Evolutionary conservation across 2,329 filamentous ascomycete genomes (phyloP).

Genomic region (Sarocladiaceae sp.): DNA sequence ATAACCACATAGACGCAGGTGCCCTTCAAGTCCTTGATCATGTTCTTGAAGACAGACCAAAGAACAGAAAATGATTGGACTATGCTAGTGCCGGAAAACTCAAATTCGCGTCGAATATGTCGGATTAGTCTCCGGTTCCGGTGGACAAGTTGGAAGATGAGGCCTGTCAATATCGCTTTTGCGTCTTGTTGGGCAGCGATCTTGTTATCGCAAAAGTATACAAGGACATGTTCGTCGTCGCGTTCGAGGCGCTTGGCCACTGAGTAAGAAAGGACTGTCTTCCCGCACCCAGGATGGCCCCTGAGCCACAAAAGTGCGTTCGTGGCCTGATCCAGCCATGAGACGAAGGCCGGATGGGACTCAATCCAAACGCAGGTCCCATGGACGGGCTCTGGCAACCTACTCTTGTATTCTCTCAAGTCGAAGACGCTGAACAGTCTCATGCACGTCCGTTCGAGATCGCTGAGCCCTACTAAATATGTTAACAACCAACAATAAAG

Average conservation of each 20-base stretch:
- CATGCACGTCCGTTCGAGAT: constrained; percentile 27
- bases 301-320: constrained; percentile 31
- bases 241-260: constrained; percentile 24
- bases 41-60: constrained; percentile 28
- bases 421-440: constrained; percentile 25
- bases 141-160: constrained; percentile 30
- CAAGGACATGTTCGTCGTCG: constrained; percentile 17
- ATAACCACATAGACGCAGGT: constrained; percentile 27
- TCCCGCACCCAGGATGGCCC: constrained; percentile 31
- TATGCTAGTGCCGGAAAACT: constrained; percentile 25
- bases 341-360: constrained; percentile 21
- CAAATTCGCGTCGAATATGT: constrained; percentile 24
- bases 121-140: constrained; percentile 26
- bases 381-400: constrained; percentile 23
- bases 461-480: constrained; percentile 25
- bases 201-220: constrained; percentile 32
- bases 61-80: constrained; percentile 27
- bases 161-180: constrained; percentile 27
- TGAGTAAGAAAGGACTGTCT: constrained; percentile 30
- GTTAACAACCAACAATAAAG: too few species aligned
- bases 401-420: constrained; percentile 23
- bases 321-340: constrained; percentile 24
- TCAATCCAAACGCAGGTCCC: constrained; percentile 34
- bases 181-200: constrained; percentile 26
- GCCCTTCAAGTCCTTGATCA: constrained; percentile 23